Percentiles rank a stretch among this genome's conserved stretches.
These are phyloP conservation scores for Lepiota subincarnata DNA, from an alignment of 768 basidiomycete species.

Conservation along the genomic window DNA sequence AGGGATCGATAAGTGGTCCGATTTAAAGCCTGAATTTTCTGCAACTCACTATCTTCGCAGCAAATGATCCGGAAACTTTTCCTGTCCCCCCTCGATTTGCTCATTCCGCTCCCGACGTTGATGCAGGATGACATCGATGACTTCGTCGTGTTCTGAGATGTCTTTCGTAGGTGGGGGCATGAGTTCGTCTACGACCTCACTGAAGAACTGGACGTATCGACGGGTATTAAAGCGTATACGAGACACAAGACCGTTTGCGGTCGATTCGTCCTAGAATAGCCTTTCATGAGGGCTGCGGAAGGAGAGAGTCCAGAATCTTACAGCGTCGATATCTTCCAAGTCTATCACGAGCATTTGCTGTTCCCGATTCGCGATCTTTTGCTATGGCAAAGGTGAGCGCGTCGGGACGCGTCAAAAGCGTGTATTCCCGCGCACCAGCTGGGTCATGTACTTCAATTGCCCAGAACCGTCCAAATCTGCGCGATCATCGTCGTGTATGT, in stretches of 20 bases:
- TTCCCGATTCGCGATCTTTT: conserved; percentile 90
- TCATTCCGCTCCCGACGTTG: conserved; percentile 89
- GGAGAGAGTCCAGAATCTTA: conserved; percentile 22
- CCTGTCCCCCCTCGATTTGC: conserved; percentile 66
- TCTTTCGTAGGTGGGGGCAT: conserved; percentile 89
- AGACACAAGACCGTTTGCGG: conserved; percentile 66
- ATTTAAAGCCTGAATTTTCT: not conserved
- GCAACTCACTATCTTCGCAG: conserved; percentile 88
- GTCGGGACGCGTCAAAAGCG: conserved; percentile 25
- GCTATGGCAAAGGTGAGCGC: conserved; percentile 42
- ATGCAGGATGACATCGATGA: conserved; percentile 94
- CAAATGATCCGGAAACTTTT: conserved; percentile 86
- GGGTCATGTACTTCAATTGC: conserved; percentile 74
- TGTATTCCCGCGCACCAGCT: conserved; percentile 56
- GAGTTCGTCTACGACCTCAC: conserved; percentile 84
- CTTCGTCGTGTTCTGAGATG: conserved; percentile 87
- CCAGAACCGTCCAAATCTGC: conserved; percentile 29
- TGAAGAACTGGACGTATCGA: conserved; percentile 87
- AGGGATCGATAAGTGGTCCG: conserved; percentile 13
- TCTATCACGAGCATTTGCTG: conserved; percentile 87
- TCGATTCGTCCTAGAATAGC: conserved; percentile 56
- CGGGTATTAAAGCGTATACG: conserved; percentile 83
- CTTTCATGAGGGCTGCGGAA: conserved; percentile 11
- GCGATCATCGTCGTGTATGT: conserved; percentile 50
- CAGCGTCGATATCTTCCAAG: conserved; percentile 80